Base-by-base conservation (phyloP, 164 flowering plant species). In the Stephania japonica region DNA sequence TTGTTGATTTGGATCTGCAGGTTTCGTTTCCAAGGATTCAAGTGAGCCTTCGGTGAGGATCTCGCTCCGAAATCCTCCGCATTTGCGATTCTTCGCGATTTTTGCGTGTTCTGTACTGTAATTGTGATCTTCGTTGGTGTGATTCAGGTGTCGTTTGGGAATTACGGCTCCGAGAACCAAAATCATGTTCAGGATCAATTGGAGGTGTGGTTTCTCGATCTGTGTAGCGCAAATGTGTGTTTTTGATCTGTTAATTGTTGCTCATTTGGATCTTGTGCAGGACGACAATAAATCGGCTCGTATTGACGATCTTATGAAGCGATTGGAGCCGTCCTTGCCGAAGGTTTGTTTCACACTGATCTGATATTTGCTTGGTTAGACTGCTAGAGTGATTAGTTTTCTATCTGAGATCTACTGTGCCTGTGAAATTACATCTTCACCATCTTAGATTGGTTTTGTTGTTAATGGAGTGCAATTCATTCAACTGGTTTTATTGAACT, bases 291-390 rank as follows among this genome's bases (percentile, higher is more conserved):
- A 77, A 44, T 78, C 84, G 67, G 74, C 62, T 32, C 87, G 79
- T 70, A 65, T 86, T 24, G 83, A 88, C 71, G 84, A 85, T 6
- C 77, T 88, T 27, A 76, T 92, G 38, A 75, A 43, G 76, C 81
- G 80, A 80, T 77, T 89, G 42, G 82, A 50, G 59, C 91, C 97
- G 41, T 61, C 81, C 26, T 56, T 87, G 72, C 68, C 88, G 67
- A 87, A 91, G 97, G 94, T 89, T 83, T 75, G 49, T 71, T 81
- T 62, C 72, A 62, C 76, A 67, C 47, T 32, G 68, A 65, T 65
- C 68, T 65, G 21, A 32, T 59, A 8, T 19, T 59, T 32, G 38
- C 38, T 32, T 32, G 38, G 38, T 32, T 32, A 32, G 38, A 32
- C 3, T 32, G 38, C 4, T 32, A 32, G 38, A 32, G 38, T 32